Conservation (phyloP, 2,329 filamentous ascomycete genomes). For the Dothideomycetes sp. region DNA sequence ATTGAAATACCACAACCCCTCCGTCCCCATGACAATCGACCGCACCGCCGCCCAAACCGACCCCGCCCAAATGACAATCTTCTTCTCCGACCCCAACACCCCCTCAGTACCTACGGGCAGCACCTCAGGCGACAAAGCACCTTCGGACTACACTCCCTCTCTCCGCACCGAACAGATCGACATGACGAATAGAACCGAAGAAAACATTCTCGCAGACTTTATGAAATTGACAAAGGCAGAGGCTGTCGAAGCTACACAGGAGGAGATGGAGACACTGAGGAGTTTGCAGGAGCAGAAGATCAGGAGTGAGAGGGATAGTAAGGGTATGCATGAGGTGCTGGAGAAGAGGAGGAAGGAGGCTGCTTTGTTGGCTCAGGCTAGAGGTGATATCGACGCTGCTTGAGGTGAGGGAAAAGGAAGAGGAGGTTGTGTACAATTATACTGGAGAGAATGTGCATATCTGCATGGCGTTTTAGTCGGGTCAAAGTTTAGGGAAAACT, state of each 20-base stretch:
- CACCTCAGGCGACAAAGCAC: conserved; percentile 23
- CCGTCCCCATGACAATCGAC: conserved; percentile 71
- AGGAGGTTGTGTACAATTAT: conserved; percentile 6
- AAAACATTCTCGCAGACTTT: conserved; percentile 55
- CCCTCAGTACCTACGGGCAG: conserved; percentile 19
- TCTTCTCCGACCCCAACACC: conserved; percentile 38
- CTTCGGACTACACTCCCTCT: conserved; percentile 23
- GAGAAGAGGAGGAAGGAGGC: conserved; percentile 54
- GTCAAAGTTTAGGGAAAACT: background rate
- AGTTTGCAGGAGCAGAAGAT: conserved; percentile 47
- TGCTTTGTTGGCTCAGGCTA: conserved; percentile 48
- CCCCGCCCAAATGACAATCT: conserved; percentile 56
- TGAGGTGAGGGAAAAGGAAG: no score
- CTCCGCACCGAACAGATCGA: conserved; percentile 35
- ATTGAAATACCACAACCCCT: conserved; percentile 90
- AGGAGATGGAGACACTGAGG: conserved; percentile 51
- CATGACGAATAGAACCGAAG: conserved; percentile 54
- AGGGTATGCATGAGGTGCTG: conserved; percentile 43
- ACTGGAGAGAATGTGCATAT: conserved; percentile 1
- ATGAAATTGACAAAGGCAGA: conserved; percentile 54
- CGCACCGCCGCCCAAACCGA: conserved; percentile 50
- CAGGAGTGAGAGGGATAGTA: conserved; percentile 46
- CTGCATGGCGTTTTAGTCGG: conserved; percentile 8
- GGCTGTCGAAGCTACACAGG: conserved; percentile 46
- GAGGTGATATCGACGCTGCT: conserved; percentile 33